Evolutionary conservation across 2,329 filamentous ascomycete genomes (phyloP).

Genomic region (Remersonia thermophila): DNA sequence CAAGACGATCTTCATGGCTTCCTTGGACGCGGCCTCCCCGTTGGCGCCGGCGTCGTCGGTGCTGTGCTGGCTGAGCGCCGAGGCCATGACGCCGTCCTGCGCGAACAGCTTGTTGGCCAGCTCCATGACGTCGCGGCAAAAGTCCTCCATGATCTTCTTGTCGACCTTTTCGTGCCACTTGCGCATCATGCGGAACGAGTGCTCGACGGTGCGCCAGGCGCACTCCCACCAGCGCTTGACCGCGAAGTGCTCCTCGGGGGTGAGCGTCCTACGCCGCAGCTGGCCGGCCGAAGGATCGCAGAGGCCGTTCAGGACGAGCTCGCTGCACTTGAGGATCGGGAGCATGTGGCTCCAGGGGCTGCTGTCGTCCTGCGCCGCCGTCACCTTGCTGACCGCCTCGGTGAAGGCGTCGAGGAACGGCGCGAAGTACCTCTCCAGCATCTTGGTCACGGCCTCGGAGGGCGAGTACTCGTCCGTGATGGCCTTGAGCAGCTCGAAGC

Average conservation of each 20-base stretch:
- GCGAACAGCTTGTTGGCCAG: conserved; percentile 77
- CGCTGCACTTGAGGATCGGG: conserved; percentile 43
- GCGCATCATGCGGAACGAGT: conserved; percentile 74
- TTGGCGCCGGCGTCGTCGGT: conserved; percentile 4
- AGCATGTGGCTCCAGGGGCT: conserved; percentile 46
- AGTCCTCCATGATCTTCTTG: conserved; percentile 72
- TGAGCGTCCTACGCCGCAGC: conserved; percentile 42
- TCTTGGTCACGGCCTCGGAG: conserved; percentile 34
- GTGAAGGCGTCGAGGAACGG: conserved; percentile 34
- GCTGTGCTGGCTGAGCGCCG: conserved; percentile 38
- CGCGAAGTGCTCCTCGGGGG: conserved; percentile 48
- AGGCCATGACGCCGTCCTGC: conserved; percentile 72
- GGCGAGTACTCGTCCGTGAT: conserved; percentile 55
- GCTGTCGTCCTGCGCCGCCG: conserved; percentile 24
- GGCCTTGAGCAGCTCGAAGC: conserved; percentile 70
- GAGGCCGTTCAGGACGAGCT: conserved; percentile 43
- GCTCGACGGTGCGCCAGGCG: conserved; percentile 70
- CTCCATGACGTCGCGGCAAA: conserved; percentile 91
- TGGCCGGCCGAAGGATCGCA: conserved; percentile 45
- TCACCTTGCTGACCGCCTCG: conserved; percentile 30
- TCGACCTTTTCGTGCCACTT: conserved; percentile 68
- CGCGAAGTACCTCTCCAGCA: conserved; percentile 34
- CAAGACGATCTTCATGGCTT: conserved; percentile 38
- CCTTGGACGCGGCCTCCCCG: conserved; percentile 10
- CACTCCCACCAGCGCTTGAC: conserved; percentile 71